These are phyloP conservation scores for Chamaenerion angustifolium DNA, from an alignment of 345 rosid species.

Conservation along the genomic window DNA sequence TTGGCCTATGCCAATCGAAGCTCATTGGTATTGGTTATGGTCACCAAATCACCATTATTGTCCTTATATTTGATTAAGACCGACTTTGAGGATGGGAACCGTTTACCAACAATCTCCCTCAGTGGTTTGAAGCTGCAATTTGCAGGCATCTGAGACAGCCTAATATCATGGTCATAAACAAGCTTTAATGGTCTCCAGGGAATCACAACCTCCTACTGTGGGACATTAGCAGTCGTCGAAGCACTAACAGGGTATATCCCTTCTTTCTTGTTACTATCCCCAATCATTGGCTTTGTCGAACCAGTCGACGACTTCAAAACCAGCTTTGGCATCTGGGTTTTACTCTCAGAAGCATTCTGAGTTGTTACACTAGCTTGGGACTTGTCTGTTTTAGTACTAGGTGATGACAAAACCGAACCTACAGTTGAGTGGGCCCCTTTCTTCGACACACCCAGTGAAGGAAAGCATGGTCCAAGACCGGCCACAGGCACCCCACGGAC, in stretches of 20 bases:
- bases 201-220: constrained; percentile 24
- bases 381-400: constrained; percentile 36
- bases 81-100: constrained; percentile 75
- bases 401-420: constrained; percentile 18
- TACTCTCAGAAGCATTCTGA: constrained; percentile 47
- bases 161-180: constrained; percentile 84
- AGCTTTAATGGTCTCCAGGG: constrained; percentile 69
- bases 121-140: constrained; percentile 61
- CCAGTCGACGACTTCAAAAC: constrained; percentile 39
- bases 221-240: constrained; percentile 8
- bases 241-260: constrained; percentile 17
- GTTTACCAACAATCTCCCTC: constrained; percentile 66
- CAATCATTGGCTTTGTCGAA: constrained; percentile 15
- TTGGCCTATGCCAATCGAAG: constrained; percentile 62
- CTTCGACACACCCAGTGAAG: constrained; percentile 58
- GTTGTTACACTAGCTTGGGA: constrained; percentile 15
- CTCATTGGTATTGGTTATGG: constrained; percentile 63
- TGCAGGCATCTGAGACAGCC: constrained; percentile 78
- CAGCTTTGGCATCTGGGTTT: constrained; percentile 38
- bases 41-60: constrained; percentile 85
- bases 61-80: constrained; percentile 82
- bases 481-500: constrained; percentile 81
- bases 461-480: constrained; percentile 90
- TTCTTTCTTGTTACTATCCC: constrained; percentile 18
- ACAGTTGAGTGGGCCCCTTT: constrained; percentile 33